Base-by-base conservation (phyloP, 2,329 filamentous ascomycete genomes). In the Xylaria sp. region DNA sequence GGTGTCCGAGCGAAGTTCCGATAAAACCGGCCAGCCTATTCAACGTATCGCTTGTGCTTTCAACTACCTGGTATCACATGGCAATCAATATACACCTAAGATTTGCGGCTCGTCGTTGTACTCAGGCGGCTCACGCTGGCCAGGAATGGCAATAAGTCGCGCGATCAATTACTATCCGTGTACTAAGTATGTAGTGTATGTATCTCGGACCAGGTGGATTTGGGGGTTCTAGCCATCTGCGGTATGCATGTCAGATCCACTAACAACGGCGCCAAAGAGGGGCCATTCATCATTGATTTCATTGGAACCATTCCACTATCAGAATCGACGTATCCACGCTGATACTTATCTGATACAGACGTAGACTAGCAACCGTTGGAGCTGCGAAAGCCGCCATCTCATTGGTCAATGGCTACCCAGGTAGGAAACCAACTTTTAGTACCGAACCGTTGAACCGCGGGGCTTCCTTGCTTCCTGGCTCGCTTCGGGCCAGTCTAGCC, bases 121-220 rank as follows among this genome's bases (percentile, higher is more conserved):
- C n/a, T n/a, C n/a, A 28, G 45, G 58, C 30, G 46, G 46, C 48
- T 53, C 59, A 53, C 23, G 15, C 32, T 59, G 36, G 30, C 39
- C 45, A 45, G 46, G 50, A 60, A 45, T 52, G 65, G 65, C 25
- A 67, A 64, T 32, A 45, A 43, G 65, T 67, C 65, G 61, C 56
- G 57, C 65, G 65, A 67, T 61, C 65, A 64, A 58, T 36, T 52
- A 15, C 55, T 45, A n/a, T 55, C 30, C 36, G 46, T 15, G 46
- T 48, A 12, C 41, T 45, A n/a, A n/a, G n/a, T n/a, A n/a, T n/a
- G n/a, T n/a, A n/a, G n/a, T n/a, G 8, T 45, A 20, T 10, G 23
- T 15, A 55, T 13, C 32, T 15, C 32, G 10, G 34, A 25, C 53
- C 15, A 15, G 23, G 20, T 28, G 23, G 53, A 41, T 56, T 23